Evolutionary conservation across 345 rosid species (phyloP).

Genomic region (Raphanus raphanistrum): DNA sequence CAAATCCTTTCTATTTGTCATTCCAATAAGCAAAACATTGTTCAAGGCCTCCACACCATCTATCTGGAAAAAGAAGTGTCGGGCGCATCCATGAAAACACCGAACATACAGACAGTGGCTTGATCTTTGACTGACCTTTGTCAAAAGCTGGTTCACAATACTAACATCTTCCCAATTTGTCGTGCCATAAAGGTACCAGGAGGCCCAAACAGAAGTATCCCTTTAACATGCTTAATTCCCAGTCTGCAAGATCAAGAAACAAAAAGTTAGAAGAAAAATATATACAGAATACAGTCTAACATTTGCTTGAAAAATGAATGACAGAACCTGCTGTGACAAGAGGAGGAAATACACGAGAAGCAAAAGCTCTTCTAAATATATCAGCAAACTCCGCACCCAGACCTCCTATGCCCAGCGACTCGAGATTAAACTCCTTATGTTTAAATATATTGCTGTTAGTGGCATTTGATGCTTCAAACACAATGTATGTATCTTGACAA

Average conservation of each 20-base stretch:
- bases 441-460: slow-evolving; percentile 89
- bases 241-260: slow-evolving; percentile 57
- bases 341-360: slow-evolving; percentile 97
- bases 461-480: slow-evolving; percentile 82
- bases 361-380: slow-evolving; percentile 98
- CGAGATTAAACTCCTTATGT: slow-evolving; percentile 95
- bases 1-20: slow-evolving; percentile 99
- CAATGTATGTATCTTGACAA: slow-evolving; percentile 65
- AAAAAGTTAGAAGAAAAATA: slow-evolving; percentile 23
- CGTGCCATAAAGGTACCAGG: slow-evolving; percentile 99
- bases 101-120: not conserved
- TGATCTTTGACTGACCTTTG: slow-evolving; percentile 63
- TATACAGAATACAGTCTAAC: not conserved
- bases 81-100: slow-evolving; percentile 12
- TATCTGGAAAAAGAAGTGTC: slow-evolving; percentile 59
- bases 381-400: slow-evolving; percentile 97
- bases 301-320: slow-evolving; percentile 25
- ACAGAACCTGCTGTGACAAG: slow-evolving; percentile 87
- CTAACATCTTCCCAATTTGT: slow-evolving; percentile 99
- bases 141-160: slow-evolving; percentile 93
- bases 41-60: slow-evolving; percentile 99
- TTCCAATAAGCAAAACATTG: slow-evolving; percentile 98
- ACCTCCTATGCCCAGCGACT: slow-evolving; percentile 96
- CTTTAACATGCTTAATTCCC: slow-evolving; percentile 98
- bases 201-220: slow-evolving; percentile 96